Conservation (phyloP, 495 filamentous ascomycete genomes). For the Neurospora tetraspora region DNA sequence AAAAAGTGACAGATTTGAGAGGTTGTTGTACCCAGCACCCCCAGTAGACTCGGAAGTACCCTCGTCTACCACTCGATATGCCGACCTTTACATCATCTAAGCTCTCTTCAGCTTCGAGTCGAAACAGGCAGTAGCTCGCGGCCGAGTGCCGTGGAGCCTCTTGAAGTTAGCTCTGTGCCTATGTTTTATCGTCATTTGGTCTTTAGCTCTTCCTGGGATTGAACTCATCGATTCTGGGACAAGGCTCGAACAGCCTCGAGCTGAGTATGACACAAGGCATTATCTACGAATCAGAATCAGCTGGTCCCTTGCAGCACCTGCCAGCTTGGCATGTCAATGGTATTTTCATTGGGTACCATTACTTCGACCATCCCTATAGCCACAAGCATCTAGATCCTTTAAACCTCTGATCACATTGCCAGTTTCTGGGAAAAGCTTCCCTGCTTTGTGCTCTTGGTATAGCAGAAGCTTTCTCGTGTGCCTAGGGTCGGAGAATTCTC, state of each 20-base stretch:
- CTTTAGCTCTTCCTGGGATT: background rate
- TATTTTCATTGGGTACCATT: background rate
- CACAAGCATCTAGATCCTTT: background rate
- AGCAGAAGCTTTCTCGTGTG: background rate
- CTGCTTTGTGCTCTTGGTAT: background rate
- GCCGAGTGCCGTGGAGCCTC: background rate
- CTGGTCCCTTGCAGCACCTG: background rate
- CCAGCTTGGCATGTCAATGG: background rate
- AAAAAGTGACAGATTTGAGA: background rate
- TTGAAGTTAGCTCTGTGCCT: background rate
- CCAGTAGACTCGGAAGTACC: background rate
- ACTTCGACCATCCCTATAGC: background rate
- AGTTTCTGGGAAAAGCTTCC: background rate
- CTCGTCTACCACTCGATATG: background rate
- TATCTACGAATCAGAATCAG: background rate
- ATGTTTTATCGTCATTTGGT: background rate
- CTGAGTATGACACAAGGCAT: background rate
- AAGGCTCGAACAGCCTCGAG: background rate
- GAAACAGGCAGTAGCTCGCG: background rate
- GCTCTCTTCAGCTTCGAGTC: background rate
- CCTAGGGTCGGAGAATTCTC: background rate
- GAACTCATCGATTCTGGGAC: background rate
- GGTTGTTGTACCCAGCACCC: background rate
- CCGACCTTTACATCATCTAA: background rate
- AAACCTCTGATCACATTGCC: background rate